Conservation (phyloP, 2,329 filamentous ascomycete species). For the Stylonectria norvegica region DNA sequence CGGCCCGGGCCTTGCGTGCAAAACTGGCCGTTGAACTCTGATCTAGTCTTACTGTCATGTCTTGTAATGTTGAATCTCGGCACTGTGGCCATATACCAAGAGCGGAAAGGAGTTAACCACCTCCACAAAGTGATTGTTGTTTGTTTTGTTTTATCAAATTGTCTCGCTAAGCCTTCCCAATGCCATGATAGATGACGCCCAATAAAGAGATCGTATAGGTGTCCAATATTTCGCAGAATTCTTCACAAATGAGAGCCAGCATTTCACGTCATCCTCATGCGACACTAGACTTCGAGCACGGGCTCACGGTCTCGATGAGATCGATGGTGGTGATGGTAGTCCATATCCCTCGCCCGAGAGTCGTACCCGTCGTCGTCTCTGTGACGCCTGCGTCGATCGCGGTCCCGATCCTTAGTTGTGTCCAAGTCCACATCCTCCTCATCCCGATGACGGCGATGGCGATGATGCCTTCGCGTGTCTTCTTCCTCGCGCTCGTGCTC, state of each 20-base stretch:
- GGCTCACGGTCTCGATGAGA: slow-evolving; percentile 31
- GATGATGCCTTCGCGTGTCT: slow-evolving; percentile 22
- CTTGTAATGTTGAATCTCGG: too few relatives aligned
- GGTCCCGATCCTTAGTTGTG: slow-evolving; percentile 38
- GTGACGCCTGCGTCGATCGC: slow-evolving; percentile 31
- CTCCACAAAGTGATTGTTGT: slow-evolving; percentile 2
- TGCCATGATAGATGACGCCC: not conserved
- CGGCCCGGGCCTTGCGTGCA: too few relatives aligned
- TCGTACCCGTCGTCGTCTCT: slow-evolving; percentile 29
- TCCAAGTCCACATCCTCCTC: slow-evolving; percentile 28
- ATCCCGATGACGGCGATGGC: slow-evolving; percentile 24
- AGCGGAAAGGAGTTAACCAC: too few relatives aligned
- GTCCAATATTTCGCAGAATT: slow-evolving; percentile 4
- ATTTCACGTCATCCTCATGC: not conserved
- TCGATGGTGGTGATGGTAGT: slow-evolving; percentile 33
- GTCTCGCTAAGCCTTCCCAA: slow-evolving; percentile 8
- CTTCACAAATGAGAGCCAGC: not conserved
- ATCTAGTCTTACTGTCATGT: too few relatives aligned
- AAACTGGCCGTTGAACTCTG: too few relatives aligned
- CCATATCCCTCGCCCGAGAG: slow-evolving; percentile 26
- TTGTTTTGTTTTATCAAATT: slow-evolving; percentile 4
- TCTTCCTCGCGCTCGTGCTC: slow-evolving; percentile 20
- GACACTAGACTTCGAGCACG: slow-evolving; percentile 15
- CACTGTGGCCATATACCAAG: too few relatives aligned
- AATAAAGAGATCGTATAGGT: slow-evolving; percentile 1